Evolutionary conservation across 1,139 yeast genomes (phyloP).

Genomic region (Debaryomyces subglobosus): DNA sequence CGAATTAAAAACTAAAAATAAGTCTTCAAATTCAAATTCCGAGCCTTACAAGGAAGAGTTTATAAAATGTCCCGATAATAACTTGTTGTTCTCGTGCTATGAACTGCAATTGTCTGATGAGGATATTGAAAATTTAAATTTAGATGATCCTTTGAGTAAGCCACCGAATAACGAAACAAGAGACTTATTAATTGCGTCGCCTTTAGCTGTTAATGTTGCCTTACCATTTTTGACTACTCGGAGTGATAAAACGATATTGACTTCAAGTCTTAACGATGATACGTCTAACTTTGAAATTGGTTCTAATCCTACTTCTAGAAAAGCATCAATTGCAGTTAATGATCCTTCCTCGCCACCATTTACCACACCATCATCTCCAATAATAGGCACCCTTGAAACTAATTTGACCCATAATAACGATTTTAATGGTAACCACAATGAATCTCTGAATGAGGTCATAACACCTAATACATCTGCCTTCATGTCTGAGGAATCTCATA

Average conservation of each 20-base stretch:
- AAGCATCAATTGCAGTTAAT: constrained; percentile 22
- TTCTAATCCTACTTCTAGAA: constrained; percentile 26
- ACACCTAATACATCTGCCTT: constrained; percentile 35
- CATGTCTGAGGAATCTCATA: constrained; percentile 28
- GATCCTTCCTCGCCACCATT: constrained; percentile 13
- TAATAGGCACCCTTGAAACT: constrained; percentile 47
- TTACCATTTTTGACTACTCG: constrained; percentile 50
- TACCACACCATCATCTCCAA: constrained; percentile 36
- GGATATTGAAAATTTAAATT: constrained; percentile 9
- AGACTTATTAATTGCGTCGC: constrained; percentile 43
- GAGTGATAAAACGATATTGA: constrained; percentile 34
- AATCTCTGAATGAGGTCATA: constrained; percentile 25
- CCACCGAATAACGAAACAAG: constrained; percentile 7
- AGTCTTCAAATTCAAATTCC: constrained; percentile 30
- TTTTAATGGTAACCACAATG: constrained; percentile 15
- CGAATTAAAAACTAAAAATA: constrained; percentile 61
- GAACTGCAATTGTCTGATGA: constrained; percentile 29
- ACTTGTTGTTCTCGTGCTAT: constrained; percentile 60
- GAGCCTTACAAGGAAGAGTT: constrained; percentile 67
- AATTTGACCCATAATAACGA: constrained; percentile 35
- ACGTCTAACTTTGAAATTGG: constrained; percentile 1
- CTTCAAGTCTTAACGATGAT: constrained; percentile 26
- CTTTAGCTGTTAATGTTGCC: constrained; percentile 49
- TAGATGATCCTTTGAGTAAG: constrained; percentile 15
- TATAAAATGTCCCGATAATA: constrained; percentile 60